Conservation (phyloP, 140 eudicot genomes). For the Ambrosia hybrid region DNA sequence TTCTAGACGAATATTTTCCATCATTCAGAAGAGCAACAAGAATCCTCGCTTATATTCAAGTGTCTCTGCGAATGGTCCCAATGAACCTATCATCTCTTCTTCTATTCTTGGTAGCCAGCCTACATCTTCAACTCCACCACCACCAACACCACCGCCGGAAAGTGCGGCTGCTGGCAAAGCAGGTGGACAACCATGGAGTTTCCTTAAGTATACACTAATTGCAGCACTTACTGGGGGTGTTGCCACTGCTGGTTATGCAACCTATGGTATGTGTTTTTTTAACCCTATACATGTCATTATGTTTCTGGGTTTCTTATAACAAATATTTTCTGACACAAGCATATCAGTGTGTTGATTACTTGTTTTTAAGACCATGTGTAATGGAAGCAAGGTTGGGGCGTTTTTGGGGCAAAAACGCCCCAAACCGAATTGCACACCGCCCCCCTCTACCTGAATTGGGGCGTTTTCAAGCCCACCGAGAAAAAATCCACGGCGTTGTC, state of each 20-base stretch:
- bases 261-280: constrained; percentile 47
- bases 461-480: no score
- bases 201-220: constrained; percentile 52
- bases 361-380: constrained; percentile 13
- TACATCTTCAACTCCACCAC: constrained; percentile 38
- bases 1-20: constrained; percentile 42
- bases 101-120: constrained; percentile 36
- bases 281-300: constrained; percentile 1
- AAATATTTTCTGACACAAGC: constrained; percentile 8
- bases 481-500: no score
- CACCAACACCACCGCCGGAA: constrained; percentile 35
- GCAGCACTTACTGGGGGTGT: constrained; percentile 65
- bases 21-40: constrained; percentile 31
- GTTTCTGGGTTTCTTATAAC: not conserved
- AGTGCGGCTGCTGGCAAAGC: constrained; percentile 26
- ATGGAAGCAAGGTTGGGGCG: no score
- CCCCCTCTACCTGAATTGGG: no score
- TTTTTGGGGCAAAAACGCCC: no score
- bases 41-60: constrained; percentile 42
- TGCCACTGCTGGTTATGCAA: constrained; percentile 69
- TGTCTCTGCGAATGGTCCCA: constrained; percentile 39
- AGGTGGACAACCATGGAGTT: constrained; percentile 48
- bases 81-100: constrained; percentile 47
- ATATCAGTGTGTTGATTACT: constrained; percentile 2
- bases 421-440: no score